phyloP scores from a whole-genome alignment of 805 yeast species.

The Monosporozyma yasuniensis region DNA sequence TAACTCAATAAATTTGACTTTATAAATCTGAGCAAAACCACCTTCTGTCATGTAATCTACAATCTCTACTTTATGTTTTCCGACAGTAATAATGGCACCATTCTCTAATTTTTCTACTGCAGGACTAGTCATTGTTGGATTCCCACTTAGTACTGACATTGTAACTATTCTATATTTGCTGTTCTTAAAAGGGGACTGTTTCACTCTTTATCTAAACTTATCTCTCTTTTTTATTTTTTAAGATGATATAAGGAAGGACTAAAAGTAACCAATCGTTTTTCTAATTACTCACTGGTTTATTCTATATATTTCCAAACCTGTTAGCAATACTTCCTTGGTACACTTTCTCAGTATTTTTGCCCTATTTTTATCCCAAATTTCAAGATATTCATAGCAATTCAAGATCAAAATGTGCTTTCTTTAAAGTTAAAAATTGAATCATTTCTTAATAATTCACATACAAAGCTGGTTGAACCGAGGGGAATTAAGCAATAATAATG shows the following conservation, averaged over 20 bases:
- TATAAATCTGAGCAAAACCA: conserved; percentile 76
- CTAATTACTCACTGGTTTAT: no score
- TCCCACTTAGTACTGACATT: conserved; percentile 1
- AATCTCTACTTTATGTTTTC: conserved; percentile 48
- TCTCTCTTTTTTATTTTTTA: no score
- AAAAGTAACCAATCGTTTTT: no score
- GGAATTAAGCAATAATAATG: no score
- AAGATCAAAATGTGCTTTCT: not conserved
- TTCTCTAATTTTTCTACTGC: not conserved
- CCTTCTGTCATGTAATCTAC: conserved; percentile 58
- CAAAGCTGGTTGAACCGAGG: no score
- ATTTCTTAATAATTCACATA: not conserved
- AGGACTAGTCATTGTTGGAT: conserved; percentile 1
- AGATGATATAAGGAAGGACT: no score
- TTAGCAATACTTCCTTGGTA: no score
- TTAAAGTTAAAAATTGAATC: not conserved
- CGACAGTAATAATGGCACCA: conserved; percentile 53
- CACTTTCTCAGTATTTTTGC: no score
- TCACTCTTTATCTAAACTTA: no score
- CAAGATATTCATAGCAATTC: not conserved
- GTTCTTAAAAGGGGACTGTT: no score
- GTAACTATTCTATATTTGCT: no score
- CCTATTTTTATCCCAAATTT: not conserved
- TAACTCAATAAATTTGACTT: conserved; percentile 41
- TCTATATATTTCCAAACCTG: no score